These are phyloP conservation scores for Penicillium sp. DNA, from an alignment of 2,329 filamentous ascomycete species.

Conservation along the genomic window DNA sequence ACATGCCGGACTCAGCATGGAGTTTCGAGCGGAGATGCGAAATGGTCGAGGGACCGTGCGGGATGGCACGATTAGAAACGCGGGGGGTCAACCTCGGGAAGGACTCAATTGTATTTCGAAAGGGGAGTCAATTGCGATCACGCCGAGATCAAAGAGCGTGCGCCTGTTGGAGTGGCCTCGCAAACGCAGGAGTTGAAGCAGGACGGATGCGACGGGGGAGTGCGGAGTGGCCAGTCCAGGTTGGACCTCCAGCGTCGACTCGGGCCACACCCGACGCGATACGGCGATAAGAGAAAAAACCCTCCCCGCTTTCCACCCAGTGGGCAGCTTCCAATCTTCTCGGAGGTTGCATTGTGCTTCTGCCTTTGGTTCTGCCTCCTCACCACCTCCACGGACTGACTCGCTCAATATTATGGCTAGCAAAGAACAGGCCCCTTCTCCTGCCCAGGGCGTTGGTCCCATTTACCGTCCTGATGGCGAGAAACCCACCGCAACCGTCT, in stretches of 20 bases:
- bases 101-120: no score
- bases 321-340: no score
- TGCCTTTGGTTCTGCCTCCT: no score
- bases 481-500: constrained; percentile 87
- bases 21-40: not conserved
- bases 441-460: constrained; percentile 74
- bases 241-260: not conserved
- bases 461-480: constrained; percentile 75
- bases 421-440: constrained; percentile 43
- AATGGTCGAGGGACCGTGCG: not conserved
- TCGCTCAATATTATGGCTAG: constrained; percentile 26
- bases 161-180: not conserved
- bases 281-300: constrained; percentile 23
- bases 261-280: constrained; percentile 9
- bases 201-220: not conserved
- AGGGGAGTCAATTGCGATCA: no score
- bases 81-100: no score
- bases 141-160: no score
- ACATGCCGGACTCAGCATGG: not conserved
- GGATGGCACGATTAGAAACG: no score
- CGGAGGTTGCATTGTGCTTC: no score
- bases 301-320: constrained; percentile 18
- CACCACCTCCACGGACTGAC: no score
- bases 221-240: not conserved
- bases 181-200: not conserved